Percentiles rank a stretch among this genome's conserved stretches.
phyloP scores from a whole-genome alignment of 306 rosid species.

The Corylus heterophylla region DNA sequence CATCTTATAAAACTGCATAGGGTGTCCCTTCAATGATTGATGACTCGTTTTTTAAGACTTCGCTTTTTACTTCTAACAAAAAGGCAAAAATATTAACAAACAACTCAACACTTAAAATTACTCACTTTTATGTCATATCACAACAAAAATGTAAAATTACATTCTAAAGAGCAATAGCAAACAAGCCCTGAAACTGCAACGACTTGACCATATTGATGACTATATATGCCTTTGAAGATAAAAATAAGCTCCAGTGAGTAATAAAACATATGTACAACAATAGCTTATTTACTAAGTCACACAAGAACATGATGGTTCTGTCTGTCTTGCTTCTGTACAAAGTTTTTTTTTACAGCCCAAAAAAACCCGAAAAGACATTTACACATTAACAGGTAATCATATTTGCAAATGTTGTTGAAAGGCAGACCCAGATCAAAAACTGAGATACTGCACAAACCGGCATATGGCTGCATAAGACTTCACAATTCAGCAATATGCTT shows the following conservation, averaged over 20 bases:
- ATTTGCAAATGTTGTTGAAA: constrained; percentile 41
- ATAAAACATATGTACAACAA: constrained; percentile 31
- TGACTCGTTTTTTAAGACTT: too few species aligned
- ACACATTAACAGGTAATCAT: constrained; percentile 40
- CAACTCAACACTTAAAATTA: too few species aligned
- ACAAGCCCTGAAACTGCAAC: too few species aligned
- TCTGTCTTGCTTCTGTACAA: constrained; percentile 47
- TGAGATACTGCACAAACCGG: constrained; percentile 48
- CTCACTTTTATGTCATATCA: too few species aligned
- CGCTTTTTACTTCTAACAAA: too few species aligned
- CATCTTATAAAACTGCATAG: too few species aligned
- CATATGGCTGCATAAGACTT: constrained; percentile 49
- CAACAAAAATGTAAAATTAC: too few species aligned
- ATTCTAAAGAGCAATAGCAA: too few species aligned
- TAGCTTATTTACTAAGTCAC: constrained; percentile 10
- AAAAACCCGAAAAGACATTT: constrained; percentile 23
- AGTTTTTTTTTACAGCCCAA: constrained; percentile 23
- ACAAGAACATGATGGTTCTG: neutral
- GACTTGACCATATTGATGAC: too few species aligned
- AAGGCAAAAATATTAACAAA: too few species aligned
- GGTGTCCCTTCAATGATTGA: too few species aligned
- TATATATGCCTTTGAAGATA: too few species aligned
- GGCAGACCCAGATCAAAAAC: constrained; percentile 39
- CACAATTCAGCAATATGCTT: constrained; percentile 53
- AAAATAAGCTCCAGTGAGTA: neutral